These are phyloP conservation scores for Boletus bicolor DNA, from an alignment of 768 basidiomycete species.

Conservation along the genomic window DNA sequence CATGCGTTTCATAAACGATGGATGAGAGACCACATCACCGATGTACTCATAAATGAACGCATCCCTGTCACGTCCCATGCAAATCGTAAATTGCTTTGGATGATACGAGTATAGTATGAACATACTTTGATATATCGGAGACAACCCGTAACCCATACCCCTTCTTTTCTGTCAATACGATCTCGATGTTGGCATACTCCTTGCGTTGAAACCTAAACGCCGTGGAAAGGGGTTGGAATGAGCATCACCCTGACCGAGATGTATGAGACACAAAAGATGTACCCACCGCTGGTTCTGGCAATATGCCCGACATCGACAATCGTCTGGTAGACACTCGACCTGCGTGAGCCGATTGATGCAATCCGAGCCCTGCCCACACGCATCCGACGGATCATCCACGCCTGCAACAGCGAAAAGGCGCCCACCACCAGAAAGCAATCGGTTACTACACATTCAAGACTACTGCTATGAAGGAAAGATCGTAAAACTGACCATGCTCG, in stretches of 20 bases:
- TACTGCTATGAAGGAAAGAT: conserved; percentile 14
- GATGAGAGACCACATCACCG: conserved; percentile 89
- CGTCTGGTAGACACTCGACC: conserved; percentile 89
- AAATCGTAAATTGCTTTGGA: conserved; percentile 2
- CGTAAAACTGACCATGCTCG: conserved; percentile 65
- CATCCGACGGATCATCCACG: conserved; percentile 54
- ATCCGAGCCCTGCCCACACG: conserved; percentile 85
- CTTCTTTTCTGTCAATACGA: conserved; percentile 93
- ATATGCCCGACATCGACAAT: conserved; percentile 76
- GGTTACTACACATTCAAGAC: conserved; percentile 32
- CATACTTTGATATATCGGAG: conserved; percentile 61
- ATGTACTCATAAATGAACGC: conserved; percentile 96
- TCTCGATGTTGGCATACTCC: conserved; percentile 82
- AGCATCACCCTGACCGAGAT: background rate
- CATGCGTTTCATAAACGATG: conserved; percentile 91
- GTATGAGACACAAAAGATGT: background rate
- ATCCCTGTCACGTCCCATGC: conserved; percentile 52
- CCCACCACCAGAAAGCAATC: conserved; percentile 17
- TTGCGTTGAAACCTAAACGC: conserved; percentile 75
- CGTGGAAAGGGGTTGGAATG: conserved; percentile 1
- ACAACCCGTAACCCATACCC: conserved; percentile 89
- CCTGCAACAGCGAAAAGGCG: conserved; percentile 41
- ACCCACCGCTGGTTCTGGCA: conserved; percentile 92
- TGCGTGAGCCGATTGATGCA: conserved; percentile 98
- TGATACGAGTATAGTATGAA: conserved; percentile 3